Conservation (phyloP, 2,329 filamentous ascomycete species). For the Microcyclospora pomicola region DNA sequence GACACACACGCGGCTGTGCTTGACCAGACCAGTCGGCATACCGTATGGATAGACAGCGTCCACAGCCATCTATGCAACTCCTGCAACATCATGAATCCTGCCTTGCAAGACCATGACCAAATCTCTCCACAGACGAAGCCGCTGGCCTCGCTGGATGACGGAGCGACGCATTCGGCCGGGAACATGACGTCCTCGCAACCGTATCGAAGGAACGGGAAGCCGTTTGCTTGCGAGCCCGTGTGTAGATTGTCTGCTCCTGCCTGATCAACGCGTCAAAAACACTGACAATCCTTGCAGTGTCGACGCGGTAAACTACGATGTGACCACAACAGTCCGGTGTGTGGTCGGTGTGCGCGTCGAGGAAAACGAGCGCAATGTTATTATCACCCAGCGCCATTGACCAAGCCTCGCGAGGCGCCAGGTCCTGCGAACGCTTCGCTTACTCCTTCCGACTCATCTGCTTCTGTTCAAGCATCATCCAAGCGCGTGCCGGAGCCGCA, state of each 20-base stretch:
- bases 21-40: not conserved
- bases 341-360: constrained; percentile 20
- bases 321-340: constrained; percentile 20
- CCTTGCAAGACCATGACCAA: too few species aligned
- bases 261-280: not conserved
- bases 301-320: constrained; percentile 22
- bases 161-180: too few species aligned
- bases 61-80: not conserved
- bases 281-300: constrained; percentile 10
- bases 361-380: constrained; percentile 20
- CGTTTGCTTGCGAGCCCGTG: constrained; percentile 23
- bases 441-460: constrained; percentile 3
- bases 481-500: not conserved
- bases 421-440: constrained; percentile 3
- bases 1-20: not conserved
- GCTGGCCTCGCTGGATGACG: not conserved
- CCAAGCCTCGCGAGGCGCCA: constrained; percentile 7
- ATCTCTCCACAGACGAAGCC: not conserved
- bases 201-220: constrained; percentile 22
- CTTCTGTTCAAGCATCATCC: constrained; percentile 5
- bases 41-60: not conserved
- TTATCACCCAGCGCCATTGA: constrained; percentile 23
- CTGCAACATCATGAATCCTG: not conserved
- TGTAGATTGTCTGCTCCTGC: constrained; percentile 2
- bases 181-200: not conserved